Percentiles rank a stretch among this genome's conserved stretches.
These are phyloP conservation scores for Exophiala bonariae DNA, from an alignment of 2,329 filamentous ascomycete species.

Conservation along the genomic window DNA sequence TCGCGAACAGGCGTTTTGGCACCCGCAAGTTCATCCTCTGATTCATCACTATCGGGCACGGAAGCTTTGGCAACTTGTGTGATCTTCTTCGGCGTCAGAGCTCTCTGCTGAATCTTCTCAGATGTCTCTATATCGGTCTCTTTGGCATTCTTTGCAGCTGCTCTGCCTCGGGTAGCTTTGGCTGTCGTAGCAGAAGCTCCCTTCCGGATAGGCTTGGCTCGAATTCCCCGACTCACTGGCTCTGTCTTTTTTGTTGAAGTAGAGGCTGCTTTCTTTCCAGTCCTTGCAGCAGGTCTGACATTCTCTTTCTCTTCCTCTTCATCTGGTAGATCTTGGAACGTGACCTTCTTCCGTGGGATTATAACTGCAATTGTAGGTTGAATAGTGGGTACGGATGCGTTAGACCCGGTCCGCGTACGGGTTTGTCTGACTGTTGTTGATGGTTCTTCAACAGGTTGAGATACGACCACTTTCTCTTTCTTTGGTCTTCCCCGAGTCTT, in stretches of 20 bases:
- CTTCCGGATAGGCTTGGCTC: slow-evolving; percentile 48
- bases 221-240: slow-evolving; percentile 38
- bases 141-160: slow-evolving; percentile 19
- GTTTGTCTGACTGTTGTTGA: slow-evolving; percentile 15
- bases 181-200: slow-evolving; percentile 34
- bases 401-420: slow-evolving; percentile 19
- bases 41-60: slow-evolving; percentile 32
- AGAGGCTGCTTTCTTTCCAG: slow-evolving; percentile 29
- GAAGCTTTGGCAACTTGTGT: slow-evolving; percentile 45
- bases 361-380: slow-evolving; percentile 12
- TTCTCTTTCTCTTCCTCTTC: slow-evolving; percentile 44
- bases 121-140: slow-evolving; percentile 23
- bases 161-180: slow-evolving; percentile 32
- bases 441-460: slow-evolving; percentile 8
- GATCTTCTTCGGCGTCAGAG: slow-evolving; percentile 50
- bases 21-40: slow-evolving; percentile 43
- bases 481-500: slow-evolving; percentile 32
- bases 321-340: slow-evolving; percentile 41
- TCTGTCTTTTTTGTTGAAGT: slow-evolving; percentile 27
- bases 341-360: slow-evolving; percentile 44
- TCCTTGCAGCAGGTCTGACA: slow-evolving; percentile 29
- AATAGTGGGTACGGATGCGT: slow-evolving; percentile 7
- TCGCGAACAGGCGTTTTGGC: slow-evolving; percentile 36
- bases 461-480: slow-evolving; percentile 27
- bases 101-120: slow-evolving; percentile 29